A percentile compares a stretch with the other conserved stretches of the same genome.
Conservation (phyloP, 345 rosid species). For the Bruguiera gymnorhiza region DNA sequence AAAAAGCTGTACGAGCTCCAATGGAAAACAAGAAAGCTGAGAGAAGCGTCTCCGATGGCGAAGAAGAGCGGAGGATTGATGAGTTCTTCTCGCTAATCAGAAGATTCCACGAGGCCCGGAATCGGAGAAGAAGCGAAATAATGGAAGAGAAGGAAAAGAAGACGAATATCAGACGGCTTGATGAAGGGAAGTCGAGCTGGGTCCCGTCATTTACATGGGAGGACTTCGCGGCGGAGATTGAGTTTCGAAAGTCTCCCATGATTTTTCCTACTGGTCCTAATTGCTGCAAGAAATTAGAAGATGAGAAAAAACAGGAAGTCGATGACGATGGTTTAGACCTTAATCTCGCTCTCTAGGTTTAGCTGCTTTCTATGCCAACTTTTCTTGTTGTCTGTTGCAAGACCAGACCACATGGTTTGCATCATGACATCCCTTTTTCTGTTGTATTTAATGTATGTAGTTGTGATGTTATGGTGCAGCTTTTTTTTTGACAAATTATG, state of each 20-base stretch:
- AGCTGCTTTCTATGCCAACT: not conserved
- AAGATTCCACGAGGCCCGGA: conserved; percentile 26
- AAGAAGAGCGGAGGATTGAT: conserved; percentile 24
- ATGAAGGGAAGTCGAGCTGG: conserved; percentile 21
- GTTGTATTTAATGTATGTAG: too few relatives aligned
- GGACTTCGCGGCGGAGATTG: conserved; percentile 8
- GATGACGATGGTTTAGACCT: conserved; percentile 19
- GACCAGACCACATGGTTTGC: too few relatives aligned
- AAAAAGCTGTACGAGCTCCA: too few relatives aligned
- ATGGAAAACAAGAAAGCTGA: conserved; percentile 18
- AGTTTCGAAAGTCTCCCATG: not conserved
- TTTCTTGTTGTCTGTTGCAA: too few relatives aligned
- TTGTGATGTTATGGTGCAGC: too few relatives aligned
- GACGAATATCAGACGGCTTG: conserved; percentile 4
- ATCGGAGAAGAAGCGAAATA: conserved; percentile 19
- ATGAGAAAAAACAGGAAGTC: not conserved
- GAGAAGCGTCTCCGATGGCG: not conserved
- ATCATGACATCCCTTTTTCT: too few relatives aligned
- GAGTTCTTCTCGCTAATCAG: conserved; percentile 26
- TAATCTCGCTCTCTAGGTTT: conserved; percentile 26
- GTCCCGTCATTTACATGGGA: conserved; percentile 30
- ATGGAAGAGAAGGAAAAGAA: conserved; percentile 4
- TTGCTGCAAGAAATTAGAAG: not conserved
- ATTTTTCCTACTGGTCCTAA: not conserved
- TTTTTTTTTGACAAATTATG: too few relatives aligned